Evolutionary conservation across 176 grass and related monocot species (phyloP), one percentile per base, ranked within the genome.

Genomic region (Aechmea fasciata): DNA sequence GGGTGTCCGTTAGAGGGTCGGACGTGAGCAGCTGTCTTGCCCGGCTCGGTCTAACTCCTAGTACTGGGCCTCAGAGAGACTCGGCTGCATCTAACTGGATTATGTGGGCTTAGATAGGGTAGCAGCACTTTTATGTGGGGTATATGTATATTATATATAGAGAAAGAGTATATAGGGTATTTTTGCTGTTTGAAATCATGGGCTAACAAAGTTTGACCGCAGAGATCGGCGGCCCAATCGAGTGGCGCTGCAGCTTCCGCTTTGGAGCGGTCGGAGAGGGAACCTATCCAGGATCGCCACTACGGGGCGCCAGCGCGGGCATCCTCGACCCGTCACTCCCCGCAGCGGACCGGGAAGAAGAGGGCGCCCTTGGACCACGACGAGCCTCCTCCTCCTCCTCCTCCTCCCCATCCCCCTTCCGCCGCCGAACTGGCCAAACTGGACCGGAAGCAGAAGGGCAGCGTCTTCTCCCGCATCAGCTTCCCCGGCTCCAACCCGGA

Each of bases 381-480:
- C 69, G 82, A 89, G 22, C 73, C 74, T 65, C 77, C 28, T 11
- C 76, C 80, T 10, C 70, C 79, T 64, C 78, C 49, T 24, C 80
- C 63, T 24, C 83, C 24, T 19, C 77, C 64, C 10, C 82, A 41
- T 51, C 15, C 83, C 57, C 15, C 81, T 72, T 11, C 3, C 65
- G 50, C 71, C 68, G 77, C 79, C 62, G 41, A 75, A 51, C 47
- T 77, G 1, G 68, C 79, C 10, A 69, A 69, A 17, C 64, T 48
- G 52, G 78, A 88, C 6, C 64, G 71, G 26, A 90, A 88, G 74
- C 81, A 83, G 3, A 99, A 99, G 69, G 87, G 71, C 29, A 93
- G 95, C 78, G 95, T 99, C 51, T 93, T 94, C 82, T 88, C 90
- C 49, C 87, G 95, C 71, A 94, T 99, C 82, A 90, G 95, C 78